A percentile compares a stretch with the other conserved stretches of the same genome.
phyloP scores from a whole-genome alignment of 164 flowering plant genomes.

The Dillenia suffruticosa region DNA sequence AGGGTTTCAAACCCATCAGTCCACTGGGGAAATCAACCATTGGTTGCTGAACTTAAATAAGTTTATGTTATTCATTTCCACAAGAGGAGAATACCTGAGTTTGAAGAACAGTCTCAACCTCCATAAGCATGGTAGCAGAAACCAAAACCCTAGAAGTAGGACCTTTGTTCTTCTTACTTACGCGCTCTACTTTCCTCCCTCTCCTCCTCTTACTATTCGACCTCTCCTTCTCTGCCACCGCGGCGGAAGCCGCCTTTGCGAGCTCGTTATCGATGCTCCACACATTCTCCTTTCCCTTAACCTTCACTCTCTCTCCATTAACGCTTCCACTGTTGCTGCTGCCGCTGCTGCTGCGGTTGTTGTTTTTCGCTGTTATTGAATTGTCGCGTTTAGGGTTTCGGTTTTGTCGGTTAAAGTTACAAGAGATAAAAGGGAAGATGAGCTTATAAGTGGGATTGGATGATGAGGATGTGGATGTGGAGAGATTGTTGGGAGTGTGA shows the following conservation, averaged over 20 bases:
- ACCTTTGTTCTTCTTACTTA: conserved; percentile 1
- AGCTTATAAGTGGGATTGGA: conserved; percentile 2
- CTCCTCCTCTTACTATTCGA: conserved; percentile 32
- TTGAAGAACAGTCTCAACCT: conserved; percentile 85
- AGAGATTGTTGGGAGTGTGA: conserved; percentile 11
- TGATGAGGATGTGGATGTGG: conserved; percentile 14
- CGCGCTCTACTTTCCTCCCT: conserved; percentile 25
- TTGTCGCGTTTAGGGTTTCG: conserved; percentile 11
- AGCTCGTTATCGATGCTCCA: conserved; percentile 90
- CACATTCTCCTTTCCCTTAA: conserved; percentile 61
- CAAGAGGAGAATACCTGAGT: conserved; percentile 56
- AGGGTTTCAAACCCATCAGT: too few species aligned
- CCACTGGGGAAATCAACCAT: too few species aligned
- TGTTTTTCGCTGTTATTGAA: too few species aligned
- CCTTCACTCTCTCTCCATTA: conserved; percentile 13
- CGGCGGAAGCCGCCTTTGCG: conserved; percentile 27
- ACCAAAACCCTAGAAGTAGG: conserved; percentile 40
- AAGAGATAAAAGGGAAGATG: conserved; percentile 15
- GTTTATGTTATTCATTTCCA: too few species aligned
- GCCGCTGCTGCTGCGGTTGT: conserved; percentile 3
- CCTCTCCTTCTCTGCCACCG: conserved; percentile 15
- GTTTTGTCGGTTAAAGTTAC: conserved; percentile 16
- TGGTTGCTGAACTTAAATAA: neutral
- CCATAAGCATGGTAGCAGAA: conserved; percentile 79
- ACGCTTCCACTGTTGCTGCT: conserved; percentile 8